phyloP scores from a whole-genome alignment of 306 rosid genomes.

The Cyclanthera cordifolia region DNA sequence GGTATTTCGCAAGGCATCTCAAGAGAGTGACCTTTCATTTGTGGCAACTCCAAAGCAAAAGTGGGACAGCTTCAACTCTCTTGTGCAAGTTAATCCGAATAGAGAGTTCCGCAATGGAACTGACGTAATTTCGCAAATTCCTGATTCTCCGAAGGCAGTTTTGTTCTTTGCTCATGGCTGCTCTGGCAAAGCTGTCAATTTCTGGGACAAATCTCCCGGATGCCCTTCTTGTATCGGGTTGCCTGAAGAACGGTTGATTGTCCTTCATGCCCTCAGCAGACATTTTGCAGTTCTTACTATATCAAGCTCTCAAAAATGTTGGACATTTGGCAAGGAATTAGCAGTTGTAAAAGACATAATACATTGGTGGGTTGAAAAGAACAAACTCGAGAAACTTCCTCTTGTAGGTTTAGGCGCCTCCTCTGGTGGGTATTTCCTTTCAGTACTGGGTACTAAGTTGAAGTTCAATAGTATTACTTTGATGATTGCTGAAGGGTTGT shows the following conservation, averaged over 20 bases:
- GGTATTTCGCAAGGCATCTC: conserved; percentile 16
- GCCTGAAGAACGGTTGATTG: conserved; percentile 75
- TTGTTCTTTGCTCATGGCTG: conserved; percentile 94
- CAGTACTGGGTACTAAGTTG: conserved; percentile 54
- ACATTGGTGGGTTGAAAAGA: conserved; percentile 54
- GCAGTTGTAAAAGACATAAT: conserved; percentile 43
- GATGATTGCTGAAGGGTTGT: conserved; percentile 87
- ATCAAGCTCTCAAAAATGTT: conserved; percentile 61
- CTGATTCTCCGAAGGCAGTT: conserved; percentile 66
- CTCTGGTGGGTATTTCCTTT: conserved; percentile 82
- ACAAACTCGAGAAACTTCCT: conserved; percentile 56
- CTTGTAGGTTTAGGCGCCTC: conserved; percentile 85
- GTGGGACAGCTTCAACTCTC: conserved; percentile 50
- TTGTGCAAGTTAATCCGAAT: conserved; percentile 46
- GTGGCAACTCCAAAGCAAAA: conserved; percentile 26
- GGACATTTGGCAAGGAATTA: conserved; percentile 51
- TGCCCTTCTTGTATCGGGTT: conserved; percentile 72
- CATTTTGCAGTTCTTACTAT: conserved; percentile 59
- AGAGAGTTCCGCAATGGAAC: conserved; percentile 51
- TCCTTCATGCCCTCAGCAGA: conserved; percentile 55
- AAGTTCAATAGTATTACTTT: conserved; percentile 47
- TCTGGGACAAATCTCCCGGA: conserved; percentile 61
- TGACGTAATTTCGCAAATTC: conserved; percentile 75
- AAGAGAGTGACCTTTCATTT: conserved; percentile 16
- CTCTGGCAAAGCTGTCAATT: conserved; percentile 52